Evolutionary conservation across 345 rosid genomes (phyloP).

Genomic region (Hypericum androsaemum): DNA sequence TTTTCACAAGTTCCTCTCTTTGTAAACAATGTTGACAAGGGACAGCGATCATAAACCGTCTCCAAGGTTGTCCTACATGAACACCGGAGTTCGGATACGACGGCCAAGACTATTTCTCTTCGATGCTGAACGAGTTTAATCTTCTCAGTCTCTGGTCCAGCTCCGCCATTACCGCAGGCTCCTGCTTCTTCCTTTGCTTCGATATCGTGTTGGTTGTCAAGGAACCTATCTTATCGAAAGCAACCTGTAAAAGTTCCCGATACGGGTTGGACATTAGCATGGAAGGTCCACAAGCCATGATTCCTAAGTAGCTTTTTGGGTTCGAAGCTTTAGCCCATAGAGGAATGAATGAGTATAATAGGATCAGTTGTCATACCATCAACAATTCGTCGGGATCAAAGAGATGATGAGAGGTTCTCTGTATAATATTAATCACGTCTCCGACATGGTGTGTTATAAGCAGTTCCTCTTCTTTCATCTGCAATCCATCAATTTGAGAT

Average conservation of each 20-base stretch:
- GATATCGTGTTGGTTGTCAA: slow-evolving; percentile 93
- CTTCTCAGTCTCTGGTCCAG: slow-evolving; percentile 84
- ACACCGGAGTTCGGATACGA: not conserved
- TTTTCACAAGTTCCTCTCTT: too few relatives aligned
- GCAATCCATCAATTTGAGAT: slow-evolving; percentile 14
- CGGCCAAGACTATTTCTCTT: slow-evolving; percentile 25
- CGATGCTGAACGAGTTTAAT: slow-evolving; percentile 57
- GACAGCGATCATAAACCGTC: not conserved
- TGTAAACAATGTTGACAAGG: too few relatives aligned
- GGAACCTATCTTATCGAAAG: slow-evolving; percentile 78
- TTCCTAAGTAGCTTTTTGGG: not conserved
- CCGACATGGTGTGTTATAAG: slow-evolving; percentile 90
- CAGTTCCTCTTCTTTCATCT: slow-evolving; percentile 94
- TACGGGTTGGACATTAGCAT: too few relatives aligned
- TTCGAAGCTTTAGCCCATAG: too few relatives aligned
- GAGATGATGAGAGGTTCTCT: slow-evolving; percentile 81
- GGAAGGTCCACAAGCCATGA: not conserved
- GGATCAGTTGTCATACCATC: slow-evolving; percentile 38
- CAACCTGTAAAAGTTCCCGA: slow-evolving; percentile 45
- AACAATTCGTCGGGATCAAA: slow-evolving; percentile 95
- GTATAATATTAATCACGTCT: slow-evolving; percentile 74
- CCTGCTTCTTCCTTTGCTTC: slow-evolving; percentile 94
- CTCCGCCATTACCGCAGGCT: slow-evolving; percentile 96
- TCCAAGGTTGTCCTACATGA: slow-evolving; percentile 9
- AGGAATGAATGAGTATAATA: too few relatives aligned